Percentiles rank a stretch among this genome's conserved stretches.
Conservation (phyloP, 495 filamentous ascomycete genomes). For the Penicillium arizonense region DNA sequence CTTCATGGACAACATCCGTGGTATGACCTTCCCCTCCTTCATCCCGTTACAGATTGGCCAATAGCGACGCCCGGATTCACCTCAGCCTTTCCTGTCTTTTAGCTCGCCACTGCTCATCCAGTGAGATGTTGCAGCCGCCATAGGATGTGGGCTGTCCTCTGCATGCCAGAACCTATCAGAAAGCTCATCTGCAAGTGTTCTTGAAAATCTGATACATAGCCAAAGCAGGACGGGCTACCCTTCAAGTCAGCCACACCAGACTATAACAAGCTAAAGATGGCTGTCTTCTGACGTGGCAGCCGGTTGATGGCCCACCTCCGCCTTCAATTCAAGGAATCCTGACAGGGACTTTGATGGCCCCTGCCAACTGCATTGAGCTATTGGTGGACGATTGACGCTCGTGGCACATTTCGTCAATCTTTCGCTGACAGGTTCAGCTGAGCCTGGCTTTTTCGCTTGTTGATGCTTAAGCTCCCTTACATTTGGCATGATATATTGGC, state of each 20-base stretch:
- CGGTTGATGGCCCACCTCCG: slow-evolving; percentile 7
- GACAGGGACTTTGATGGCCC: slow-evolving; percentile 12
- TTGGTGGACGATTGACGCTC: slow-evolving; percentile 8
- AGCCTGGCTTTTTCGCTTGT: slow-evolving; percentile 7
- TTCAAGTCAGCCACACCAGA: slow-evolving; percentile 15
- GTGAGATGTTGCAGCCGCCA: slow-evolving; percentile 9
- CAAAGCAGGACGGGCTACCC: slow-evolving; percentile 11
- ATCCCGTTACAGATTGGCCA: slow-evolving; percentile 9
- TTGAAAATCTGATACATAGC: slow-evolving; percentile 24
- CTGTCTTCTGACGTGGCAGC: slow-evolving; percentile 32
- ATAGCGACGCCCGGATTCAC: slow-evolving; percentile 5
- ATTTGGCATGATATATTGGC: slow-evolving; percentile 8
- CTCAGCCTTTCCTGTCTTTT: slow-evolving; percentile 12
- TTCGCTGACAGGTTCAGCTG: slow-evolving; percentile 8
- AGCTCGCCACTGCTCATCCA: slow-evolving; percentile 4
- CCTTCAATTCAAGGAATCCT: slow-evolving; percentile 13
- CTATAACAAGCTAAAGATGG: slow-evolving; percentile 7
- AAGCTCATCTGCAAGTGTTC: not conserved
- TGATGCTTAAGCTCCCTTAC: slow-evolving; percentile 10
- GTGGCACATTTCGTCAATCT: not conserved
- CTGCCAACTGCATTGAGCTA: slow-evolving; percentile 1
- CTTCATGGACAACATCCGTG: not conserved
- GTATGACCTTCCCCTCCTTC: slow-evolving; percentile 7
- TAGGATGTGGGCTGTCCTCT: slow-evolving; percentile 5
- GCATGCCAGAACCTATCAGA: slow-evolving; percentile 23